Evolutionary conservation across 2,329 filamentous ascomycete genomes (phyloP).

Genomic region (Geosmithia flava): DNA sequence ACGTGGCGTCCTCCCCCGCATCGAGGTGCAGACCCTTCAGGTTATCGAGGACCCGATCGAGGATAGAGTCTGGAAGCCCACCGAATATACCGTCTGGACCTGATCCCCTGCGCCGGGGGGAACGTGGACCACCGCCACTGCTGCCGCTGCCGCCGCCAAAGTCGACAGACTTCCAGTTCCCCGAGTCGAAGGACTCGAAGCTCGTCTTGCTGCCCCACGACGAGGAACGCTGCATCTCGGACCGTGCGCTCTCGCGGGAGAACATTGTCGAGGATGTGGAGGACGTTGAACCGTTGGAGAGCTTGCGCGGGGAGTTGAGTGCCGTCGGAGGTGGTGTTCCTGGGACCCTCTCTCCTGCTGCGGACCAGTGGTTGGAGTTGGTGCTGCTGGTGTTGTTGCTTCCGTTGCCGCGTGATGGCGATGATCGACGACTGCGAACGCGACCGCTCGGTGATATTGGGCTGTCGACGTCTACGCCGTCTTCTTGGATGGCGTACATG

Average conservation of each 20-base stretch:
- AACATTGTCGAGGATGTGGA: slow-evolving; percentile 11
- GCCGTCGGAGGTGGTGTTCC: slow-evolving; percentile 7
- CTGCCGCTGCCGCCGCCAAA: slow-evolving; percentile 7
- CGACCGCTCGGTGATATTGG: background rate
- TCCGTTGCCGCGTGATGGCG: background rate
- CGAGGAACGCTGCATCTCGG: slow-evolving; percentile 11
- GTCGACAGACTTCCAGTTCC: slow-evolving; percentile 16
- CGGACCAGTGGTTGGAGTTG: background rate
- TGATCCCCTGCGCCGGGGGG: slow-evolving; percentile 9
- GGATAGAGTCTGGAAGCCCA: slow-evolving; percentile 44
- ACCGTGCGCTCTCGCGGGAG: slow-evolving; percentile 14
- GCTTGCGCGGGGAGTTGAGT: slow-evolving; percentile 23
- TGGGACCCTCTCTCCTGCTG: background rate
- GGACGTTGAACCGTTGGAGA: slow-evolving; percentile 9
- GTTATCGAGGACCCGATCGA: slow-evolving; percentile 41
- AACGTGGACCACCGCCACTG: slow-evolving; percentile 1
- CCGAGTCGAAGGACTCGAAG: slow-evolving; percentile 24
- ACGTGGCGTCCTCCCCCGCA: slow-evolving; percentile 31
- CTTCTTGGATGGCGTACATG: slow-evolving; percentile 2
- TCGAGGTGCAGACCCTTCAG: slow-evolving; percentile 39
- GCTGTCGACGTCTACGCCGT: background rate
- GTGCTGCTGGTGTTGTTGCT: background rate
- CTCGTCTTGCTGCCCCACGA: slow-evolving; percentile 24
- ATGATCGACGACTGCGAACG: background rate
- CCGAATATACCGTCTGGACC: slow-evolving; percentile 36